Base-by-base conservation (phyloP, 73 alveolate species). In the Symbiodinium pilosum region DNA sequence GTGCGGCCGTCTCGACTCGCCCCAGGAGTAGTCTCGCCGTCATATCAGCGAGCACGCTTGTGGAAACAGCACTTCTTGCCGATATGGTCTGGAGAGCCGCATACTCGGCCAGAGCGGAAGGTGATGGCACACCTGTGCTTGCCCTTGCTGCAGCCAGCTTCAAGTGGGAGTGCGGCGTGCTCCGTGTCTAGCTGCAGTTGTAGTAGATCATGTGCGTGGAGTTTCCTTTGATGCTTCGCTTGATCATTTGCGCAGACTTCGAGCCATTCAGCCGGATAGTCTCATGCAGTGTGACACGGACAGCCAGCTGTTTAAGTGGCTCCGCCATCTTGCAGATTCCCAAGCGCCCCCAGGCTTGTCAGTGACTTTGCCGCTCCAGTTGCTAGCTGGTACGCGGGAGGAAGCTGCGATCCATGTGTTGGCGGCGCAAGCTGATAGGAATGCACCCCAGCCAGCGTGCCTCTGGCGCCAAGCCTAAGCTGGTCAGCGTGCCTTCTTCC, bases 21-120 rank as follows among this genome's bases (percentile, higher is more conserved):
- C 41, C 21, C 89, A 20, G 84, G 39, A n/a, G n/a, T n/a, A n/a
- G n/a, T n/a, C n/a, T n/a, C 77, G 32, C 39, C 12, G 36, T 28
- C 36, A 36, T 2, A 26, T 56, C 36, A 7, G 77, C 59, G 59
- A 47, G 59, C 14, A 14, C 14, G 59, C 59, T 47, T 47, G 6
- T 47, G 59, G 14, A 59, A 59, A 20, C 77, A 2, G 77, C 77
- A 59, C 5, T 28, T 4, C 9, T 59, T 59, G 77, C 77, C 77
- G 36, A 28, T 1, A 36, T 59, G 77, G 28, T 59, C 77, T 8
- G 77, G 28, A 1, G 77, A 14, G 6, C 84, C 84, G 8, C 84
- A 71, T 43, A 83, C 92, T 4, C 92, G 92, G 43, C 92, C 92
- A 18, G 73, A 11, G 43, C 41, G 42, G 41, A 83, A 42, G n/a